These are phyloP conservation scores for Ganoderma lucidum DNA, from an alignment of 1,284 basidiomycete genomes.

Conservation along the genomic window DNA sequence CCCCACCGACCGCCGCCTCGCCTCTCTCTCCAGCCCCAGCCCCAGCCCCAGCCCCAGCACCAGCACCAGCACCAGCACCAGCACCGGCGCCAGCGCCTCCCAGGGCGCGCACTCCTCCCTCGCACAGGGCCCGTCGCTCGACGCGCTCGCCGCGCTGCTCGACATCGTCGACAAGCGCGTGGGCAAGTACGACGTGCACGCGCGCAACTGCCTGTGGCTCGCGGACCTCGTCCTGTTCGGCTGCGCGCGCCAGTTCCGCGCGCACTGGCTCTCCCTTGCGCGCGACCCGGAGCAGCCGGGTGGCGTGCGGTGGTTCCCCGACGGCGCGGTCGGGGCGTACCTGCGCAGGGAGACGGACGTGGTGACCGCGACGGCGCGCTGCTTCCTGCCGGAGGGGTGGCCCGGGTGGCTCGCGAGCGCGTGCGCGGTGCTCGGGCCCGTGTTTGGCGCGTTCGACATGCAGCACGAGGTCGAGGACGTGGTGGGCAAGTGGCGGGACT, in stretches of 20 bases:
- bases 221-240: slow-evolving; percentile 16
- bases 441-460: neutral
- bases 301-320: neutral
- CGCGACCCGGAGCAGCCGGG: neutral
- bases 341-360: slow-evolving; percentile 4
- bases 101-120: too few species aligned
- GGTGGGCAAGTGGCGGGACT: neutral
- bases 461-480: neutral
- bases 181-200: neutral
- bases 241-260: slow-evolving; percentile 8
- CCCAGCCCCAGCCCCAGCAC: too few species aligned
- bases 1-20: neutral
- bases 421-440: neutral
- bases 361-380: neutral
- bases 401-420: neutral
- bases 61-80: too few species aligned
- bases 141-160: slow-evolving; percentile 15
- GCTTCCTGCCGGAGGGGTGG: neutral
- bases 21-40: neutral
- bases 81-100: too few species aligned
- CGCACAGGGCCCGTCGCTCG: slow-evolving; percentile 15
- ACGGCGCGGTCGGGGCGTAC: slow-evolving; percentile 5
- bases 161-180: slow-evolving; percentile 7
- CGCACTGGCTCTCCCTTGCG: slow-evolving; percentile 9
- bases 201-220: slow-evolving; percentile 20